Conservation (phyloP, 306 rosid genomes). For the Psophocarpus tetragonolobus region DNA sequence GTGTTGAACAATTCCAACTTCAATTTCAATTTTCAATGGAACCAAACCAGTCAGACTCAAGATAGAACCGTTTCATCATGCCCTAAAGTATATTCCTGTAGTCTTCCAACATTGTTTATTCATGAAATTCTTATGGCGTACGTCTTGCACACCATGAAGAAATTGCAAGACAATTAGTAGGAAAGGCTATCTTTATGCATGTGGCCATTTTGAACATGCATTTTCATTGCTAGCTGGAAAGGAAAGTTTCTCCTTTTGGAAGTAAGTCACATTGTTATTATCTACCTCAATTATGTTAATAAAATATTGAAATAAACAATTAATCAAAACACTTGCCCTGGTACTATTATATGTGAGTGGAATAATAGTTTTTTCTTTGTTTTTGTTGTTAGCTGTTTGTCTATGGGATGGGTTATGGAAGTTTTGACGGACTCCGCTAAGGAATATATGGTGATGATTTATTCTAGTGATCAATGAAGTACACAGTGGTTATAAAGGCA, state of each 20-base stretch:
- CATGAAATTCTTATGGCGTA: not conserved
- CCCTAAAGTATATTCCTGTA: constrained; percentile 29
- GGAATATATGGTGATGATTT: too few relatives aligned
- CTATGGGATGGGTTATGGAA: too few relatives aligned
- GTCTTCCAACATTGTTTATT: constrained; percentile 4
- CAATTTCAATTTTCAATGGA: constrained; percentile 31
- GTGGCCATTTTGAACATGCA: not conserved
- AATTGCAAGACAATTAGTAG: not conserved
- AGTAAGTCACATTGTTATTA: not conserved
- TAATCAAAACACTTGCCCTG: not conserved
- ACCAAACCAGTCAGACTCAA: constrained; percentile 37
- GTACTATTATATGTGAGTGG: not conserved
- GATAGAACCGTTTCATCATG: not conserved
- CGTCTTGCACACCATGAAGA: not conserved
- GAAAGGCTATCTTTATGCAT: not conserved
- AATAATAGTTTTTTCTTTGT: not conserved
- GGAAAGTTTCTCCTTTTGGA: constrained; percentile 20
- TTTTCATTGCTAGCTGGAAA: not conserved
- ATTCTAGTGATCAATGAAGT: too few relatives aligned
- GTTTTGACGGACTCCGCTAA: too few relatives aligned
- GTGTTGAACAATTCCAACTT: constrained; percentile 40
- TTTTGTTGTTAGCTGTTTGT: too few relatives aligned
- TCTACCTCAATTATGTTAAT: not conserved
- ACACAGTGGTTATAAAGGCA: too few relatives aligned
- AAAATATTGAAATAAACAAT: not conserved